A percentile compares a stretch with the other conserved stretches of the same genome.
Conservation (phyloP, 306 rosid species). For the Castanea mollissima region DNA sequence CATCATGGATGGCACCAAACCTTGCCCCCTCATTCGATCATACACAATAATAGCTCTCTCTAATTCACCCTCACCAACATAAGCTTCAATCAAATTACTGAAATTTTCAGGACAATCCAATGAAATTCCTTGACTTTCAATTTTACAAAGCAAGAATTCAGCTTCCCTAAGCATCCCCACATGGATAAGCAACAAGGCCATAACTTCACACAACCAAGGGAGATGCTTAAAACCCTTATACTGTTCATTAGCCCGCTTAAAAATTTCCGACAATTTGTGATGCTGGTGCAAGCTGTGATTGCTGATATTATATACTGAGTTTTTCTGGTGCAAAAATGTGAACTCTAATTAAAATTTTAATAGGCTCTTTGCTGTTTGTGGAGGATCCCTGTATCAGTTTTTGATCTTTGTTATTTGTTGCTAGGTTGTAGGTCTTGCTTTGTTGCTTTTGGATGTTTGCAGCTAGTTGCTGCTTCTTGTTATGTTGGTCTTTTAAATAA, state of each 20-base stretch:
- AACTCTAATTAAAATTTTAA: no score
- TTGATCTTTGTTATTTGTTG: no score
- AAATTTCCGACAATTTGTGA: slow-evolving; percentile 42
- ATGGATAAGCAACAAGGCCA: slow-evolving; percentile 66
- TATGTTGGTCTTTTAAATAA: no score
- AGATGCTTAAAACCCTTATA: slow-evolving; percentile 39
- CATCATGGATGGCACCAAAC: slow-evolving; percentile 40
- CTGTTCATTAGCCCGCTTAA: slow-evolving; percentile 43
- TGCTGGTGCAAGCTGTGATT: no score
- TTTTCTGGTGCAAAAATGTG: no score
- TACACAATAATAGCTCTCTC: slow-evolving; percentile 54
- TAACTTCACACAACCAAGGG: slow-evolving; percentile 46
- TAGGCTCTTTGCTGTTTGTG: no score
- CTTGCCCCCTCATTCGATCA: slow-evolving; percentile 37
- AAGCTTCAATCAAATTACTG: slow-evolving; percentile 47
- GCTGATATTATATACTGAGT: no score
- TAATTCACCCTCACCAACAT: slow-evolving; percentile 43
- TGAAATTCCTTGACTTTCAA: slow-evolving; percentile 41
- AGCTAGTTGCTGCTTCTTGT: no score
- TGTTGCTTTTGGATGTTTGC: no score
- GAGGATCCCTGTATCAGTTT: no score
- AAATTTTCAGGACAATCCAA: slow-evolving; percentile 37
- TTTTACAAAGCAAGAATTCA: slow-evolving; percentile 49
- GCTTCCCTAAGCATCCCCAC: slow-evolving; percentile 60
- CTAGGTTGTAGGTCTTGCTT: no score